A percentile compares a stretch with the other conserved stretches of the same genome.
Conservation (phyloP, 2,329 filamentous ascomycete species). For the Neurospora sp. region DNA sequence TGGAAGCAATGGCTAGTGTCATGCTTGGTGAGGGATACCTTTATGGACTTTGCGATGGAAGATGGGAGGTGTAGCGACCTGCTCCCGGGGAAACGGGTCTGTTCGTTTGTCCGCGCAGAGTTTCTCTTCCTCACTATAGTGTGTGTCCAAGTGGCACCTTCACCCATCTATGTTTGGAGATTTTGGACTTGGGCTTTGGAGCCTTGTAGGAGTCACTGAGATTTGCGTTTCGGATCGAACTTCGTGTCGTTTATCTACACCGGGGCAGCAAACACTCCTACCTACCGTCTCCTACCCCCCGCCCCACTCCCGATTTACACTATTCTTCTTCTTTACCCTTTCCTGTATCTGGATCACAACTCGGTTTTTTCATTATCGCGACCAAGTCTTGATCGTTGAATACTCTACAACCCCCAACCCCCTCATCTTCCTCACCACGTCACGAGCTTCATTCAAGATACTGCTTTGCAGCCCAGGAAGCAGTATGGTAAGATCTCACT, state of each 20-base stretch:
- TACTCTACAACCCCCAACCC: background rate
- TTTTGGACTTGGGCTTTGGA: background rate
- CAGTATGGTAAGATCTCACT: background rate
- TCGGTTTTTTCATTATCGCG: background rate
- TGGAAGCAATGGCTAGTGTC: background rate
- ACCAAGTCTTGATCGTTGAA: background rate
- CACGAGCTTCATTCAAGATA: background rate
- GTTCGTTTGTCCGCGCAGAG: background rate
- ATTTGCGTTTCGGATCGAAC: background rate
- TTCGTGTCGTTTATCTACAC: background rate
- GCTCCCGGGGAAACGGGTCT: background rate
- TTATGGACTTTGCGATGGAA: background rate
- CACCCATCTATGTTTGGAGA: background rate
- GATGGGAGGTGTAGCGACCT: background rate
- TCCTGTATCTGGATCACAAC: background rate
- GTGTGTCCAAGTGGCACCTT: background rate
- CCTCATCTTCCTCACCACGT: background rate
- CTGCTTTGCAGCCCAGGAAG: background rate
- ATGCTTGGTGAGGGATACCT: background rate
- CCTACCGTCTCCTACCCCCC: background rate
- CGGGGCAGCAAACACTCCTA: background rate
- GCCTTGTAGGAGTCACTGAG: background rate
- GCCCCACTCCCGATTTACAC: background rate
- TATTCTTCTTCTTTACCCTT: background rate
- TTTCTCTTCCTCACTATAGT: background rate